Evolutionary conservation across 192 early-diverging fungal species (phyloP), one percentile per base, ranked within the genome.

Genomic region (Coemansia erecta): DNA sequence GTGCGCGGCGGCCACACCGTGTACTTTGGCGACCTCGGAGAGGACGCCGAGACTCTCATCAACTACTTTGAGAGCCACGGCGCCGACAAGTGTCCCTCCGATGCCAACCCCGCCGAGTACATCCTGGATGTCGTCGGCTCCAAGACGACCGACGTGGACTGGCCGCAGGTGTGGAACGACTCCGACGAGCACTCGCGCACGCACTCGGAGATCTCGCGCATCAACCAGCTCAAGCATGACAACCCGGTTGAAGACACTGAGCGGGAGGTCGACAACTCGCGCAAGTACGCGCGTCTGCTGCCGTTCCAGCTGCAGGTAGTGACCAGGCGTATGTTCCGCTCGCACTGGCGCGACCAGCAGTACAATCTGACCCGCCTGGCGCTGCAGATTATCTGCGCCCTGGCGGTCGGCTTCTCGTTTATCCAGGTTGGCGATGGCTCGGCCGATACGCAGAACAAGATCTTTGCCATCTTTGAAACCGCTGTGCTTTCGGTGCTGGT

Each of bases 101-200:
- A 66, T 7, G 90, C 81, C 17, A 92, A 94, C 63, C 89, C 89
- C 46, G 92, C 92, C 35, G 92, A 94, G 70, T 94, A 92, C 70
- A 90, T 92, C 28, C 72, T 94, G 43, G 85, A 92, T 51, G 85
- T 87, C 53, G 89, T 90, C 47, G 89, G 89, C 13, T 61, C 37
- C 37, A 61, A 65, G 26, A 63, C 66, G 8, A 45, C 52, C 0
- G 31, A 28, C 17, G 71, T 83, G 21, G 85, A 90, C 54, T 94
- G 92, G 92, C 72, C 87, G 44, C 82, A 87, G n/a, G 57, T 85
- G 11, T 94, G 92, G 92, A 64, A 66, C 23, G 58, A 78, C 19
- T 90, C 88, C 4, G 46, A 65, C 1, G 83, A 90, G 60, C 62
- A 61, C 35, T 39, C 56, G 5, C 35, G 39, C 0, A 70, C 83